Evolutionary conservation across 2,329 filamentous ascomycete genomes (phyloP), one percentile per base, ranked within the genome.

Genomic region (Lecanicillium sp.): DNA sequence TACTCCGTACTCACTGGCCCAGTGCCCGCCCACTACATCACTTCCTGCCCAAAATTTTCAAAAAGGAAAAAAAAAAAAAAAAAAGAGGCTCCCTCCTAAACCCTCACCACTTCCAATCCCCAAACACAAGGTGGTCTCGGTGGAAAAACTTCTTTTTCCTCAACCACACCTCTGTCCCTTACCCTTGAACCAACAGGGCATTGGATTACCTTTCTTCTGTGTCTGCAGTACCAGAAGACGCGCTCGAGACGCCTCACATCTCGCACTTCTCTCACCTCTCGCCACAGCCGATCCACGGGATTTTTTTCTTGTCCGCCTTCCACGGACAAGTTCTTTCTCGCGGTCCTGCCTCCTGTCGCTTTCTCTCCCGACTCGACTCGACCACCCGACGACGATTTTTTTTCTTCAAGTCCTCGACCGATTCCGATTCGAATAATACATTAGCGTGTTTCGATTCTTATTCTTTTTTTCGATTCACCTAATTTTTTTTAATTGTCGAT

Each of bases 91-190:
- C 35, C 20, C 40, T 44, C 27, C 40, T 27, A 49, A 49, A 43
- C 46, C 46, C 39, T 49, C 46, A 49, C 46, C 46, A 43, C 46
- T 49, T 37, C 39, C 45, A 35, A 48, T 38, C 30, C 40, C 47
- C 47, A 49, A 49, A 49, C 35, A 44, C 39, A 49, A 35, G 47
- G 40, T 44, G 40, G 47, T 49, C 47, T n/a, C 40, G 47, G 47
- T 49, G 47, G 47, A 49, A 49, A 40, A 36, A 20, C 26, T 36
- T 33, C 24, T 14, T 17, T 39, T 44, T 38, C 35, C 47, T 33
- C n/a, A n/a, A n/a, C 47, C 47, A 44, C 40, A 49, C 47, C 47
- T 29, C 27, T 30, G 40, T 49, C 47, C 47, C 40, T 44, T 49
- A 44, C 47, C 47, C 47, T 49, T 40, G 15, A n/a, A 9, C 44